Evolutionary conservation across 306 rosid genomes (phyloP), one percentile per base, ranked within the genome.

Genomic region (Quercus gilva): DNA sequence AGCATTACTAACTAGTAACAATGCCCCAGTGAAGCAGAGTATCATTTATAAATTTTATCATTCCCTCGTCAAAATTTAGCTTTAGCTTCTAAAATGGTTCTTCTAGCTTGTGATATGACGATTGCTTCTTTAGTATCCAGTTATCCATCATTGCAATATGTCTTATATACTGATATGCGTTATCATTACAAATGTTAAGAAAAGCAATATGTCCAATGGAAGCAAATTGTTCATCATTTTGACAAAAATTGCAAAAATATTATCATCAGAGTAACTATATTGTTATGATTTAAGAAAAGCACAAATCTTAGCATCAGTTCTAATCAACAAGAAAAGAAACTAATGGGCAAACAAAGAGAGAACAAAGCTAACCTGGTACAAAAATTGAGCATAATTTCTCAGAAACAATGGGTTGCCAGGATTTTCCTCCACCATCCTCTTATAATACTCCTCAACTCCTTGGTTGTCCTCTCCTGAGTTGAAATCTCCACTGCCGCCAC

Each of bases 321-420:
- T 58, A 26, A 58, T 58, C 35, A 8, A 53, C 9, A 28, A 12
- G 9, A 55, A 25, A 49, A 77, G 57, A 28, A 56, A 1, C 8
- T 45, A 75, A 41, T 41, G 11, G 45, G 33, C 20, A 75, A 1
- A 35, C 0, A 56, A 18, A 31, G 5, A 45, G 6, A 37, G 8
- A 41, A 43, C 28, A 65, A 14, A 53, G 55, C 69, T 79, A 68
- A 85, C 99, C 97, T 90, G 86, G 81, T 86, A 88, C 75, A 95
- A 43, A 77, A 84, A 90, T 6, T 89, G 85, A 35, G 99, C 99
- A 86, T 93, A 93, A 73, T 95, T 95, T 75, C 97, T 84, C 23
- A 93, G 88, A 75, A 93, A 88, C 88, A 95, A 85, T 2, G 99
- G 79, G 71, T 89, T 85, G 6, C 93, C 93, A 1, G 98, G 99